These are phyloP conservation scores for Lasiodiplodia sp. DNA, from an alignment of 2,329 filamentous ascomycete species.

Conservation along the genomic window DNA sequence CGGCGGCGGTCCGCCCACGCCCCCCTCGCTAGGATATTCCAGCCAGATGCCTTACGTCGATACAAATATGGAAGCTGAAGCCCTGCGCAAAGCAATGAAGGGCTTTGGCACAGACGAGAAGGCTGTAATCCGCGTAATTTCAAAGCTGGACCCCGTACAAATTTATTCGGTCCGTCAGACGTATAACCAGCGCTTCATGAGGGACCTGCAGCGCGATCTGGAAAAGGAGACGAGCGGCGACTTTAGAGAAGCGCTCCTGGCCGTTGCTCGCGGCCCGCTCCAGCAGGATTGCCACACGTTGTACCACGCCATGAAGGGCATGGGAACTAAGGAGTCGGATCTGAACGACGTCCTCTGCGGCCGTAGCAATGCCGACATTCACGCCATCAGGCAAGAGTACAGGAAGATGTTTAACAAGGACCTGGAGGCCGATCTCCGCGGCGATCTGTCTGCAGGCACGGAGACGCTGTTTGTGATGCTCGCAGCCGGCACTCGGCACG, in stretches of 20 bases:
- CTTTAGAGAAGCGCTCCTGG: constrained; percentile 76
- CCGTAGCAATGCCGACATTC: constrained; percentile 85
- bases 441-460: constrained; percentile 86
- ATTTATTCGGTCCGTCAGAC: constrained; percentile 65
- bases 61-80: constrained; percentile 71
- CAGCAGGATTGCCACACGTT: constrained; percentile 76
- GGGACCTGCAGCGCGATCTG: constrained; percentile 77
- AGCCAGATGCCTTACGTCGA: constrained; percentile 71
- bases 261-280: constrained; percentile 80
- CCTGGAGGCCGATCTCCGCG: constrained; percentile 75
- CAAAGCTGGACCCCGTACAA: constrained; percentile 79
- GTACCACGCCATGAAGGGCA: constrained; percentile 74
- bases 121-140: constrained; percentile 72
- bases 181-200: constrained; percentile 70
- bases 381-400: constrained; percentile 84
- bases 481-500: constrained; percentile 73
- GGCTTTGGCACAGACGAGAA: constrained; percentile 91
- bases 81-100: constrained; percentile 84
- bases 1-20: constrained; percentile 55
- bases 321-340: constrained; percentile 84
- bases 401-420: constrained; percentile 69
- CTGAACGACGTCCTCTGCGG: constrained; percentile 86
- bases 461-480: constrained; percentile 86
- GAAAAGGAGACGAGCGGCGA: constrained; percentile 78
- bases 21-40: constrained; percentile 77